Percentiles rank a stretch among this genome's conserved stretches.
phyloP scores from a whole-genome alignment of 495 filamentous ascomycete species.

The Neurospora sp. region DNA sequence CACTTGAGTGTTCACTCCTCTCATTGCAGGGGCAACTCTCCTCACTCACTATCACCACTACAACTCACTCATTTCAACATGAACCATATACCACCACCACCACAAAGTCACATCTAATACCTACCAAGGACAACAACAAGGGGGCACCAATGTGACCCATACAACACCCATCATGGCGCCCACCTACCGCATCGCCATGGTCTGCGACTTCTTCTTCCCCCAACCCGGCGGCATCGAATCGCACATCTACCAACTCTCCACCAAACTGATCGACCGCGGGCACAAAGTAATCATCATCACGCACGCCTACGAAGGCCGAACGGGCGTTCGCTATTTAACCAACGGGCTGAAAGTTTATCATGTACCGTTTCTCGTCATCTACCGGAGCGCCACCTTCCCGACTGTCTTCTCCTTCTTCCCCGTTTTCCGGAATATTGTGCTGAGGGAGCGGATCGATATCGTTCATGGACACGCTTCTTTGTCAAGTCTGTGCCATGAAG shows the following conservation, averaged over 20 bases:
- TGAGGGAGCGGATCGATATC: slow-evolving; percentile 90
- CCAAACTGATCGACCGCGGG: slow-evolving; percentile 90
- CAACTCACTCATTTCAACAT: neutral
- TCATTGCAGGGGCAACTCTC: neutral
- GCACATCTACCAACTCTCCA: slow-evolving; percentile 96
- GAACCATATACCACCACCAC: neutral
- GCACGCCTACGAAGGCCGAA: slow-evolving; percentile 86
- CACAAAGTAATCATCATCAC: slow-evolving; percentile 98
- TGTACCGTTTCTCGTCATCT: slow-evolving; percentile 90
- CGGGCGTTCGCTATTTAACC: slow-evolving; percentile 91
- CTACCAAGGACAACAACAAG: neutral
- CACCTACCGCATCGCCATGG: slow-evolving; percentile 67
- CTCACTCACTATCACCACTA: neutral
- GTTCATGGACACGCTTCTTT: slow-evolving; percentile 93
- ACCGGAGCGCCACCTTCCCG: slow-evolving; percentile 88
- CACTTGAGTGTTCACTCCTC: neutral
- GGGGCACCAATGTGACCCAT: neutral
- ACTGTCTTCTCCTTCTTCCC: slow-evolving; percentile 99
- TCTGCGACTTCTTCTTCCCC: slow-evolving; percentile 98
- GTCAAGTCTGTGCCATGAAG: slow-evolving; percentile 87
- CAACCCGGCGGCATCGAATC: slow-evolving; percentile 94
- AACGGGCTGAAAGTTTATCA: slow-evolving; percentile 98
- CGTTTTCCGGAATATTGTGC: slow-evolving; percentile 87
- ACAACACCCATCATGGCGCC: slow-evolving; percentile 36
- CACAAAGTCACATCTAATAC: neutral